These are phyloP conservation scores for Ophiostoma ips DNA, from an alignment of 2,329 filamentous ascomycete species.

Conservation along the genomic window DNA sequence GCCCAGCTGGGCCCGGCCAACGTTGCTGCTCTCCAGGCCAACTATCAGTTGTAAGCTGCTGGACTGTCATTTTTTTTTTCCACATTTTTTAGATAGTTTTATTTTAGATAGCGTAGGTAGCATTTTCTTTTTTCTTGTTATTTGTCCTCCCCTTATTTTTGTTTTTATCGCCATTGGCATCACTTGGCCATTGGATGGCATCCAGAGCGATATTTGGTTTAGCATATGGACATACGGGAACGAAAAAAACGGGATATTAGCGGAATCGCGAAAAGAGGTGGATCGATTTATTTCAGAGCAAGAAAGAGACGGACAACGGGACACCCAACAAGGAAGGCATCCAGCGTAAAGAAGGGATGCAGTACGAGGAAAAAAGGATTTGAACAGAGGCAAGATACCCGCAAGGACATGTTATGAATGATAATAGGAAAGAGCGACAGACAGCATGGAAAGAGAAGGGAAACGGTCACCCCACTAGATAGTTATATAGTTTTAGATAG, in stretches of 20 bases:
- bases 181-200: neutral
- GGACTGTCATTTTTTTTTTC: neutral
- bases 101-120: conserved; percentile 16
- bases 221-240: too few relatives aligned
- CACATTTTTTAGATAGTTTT: neutral
- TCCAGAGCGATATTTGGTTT: neutral
- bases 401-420: neutral
- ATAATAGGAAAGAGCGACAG: neutral
- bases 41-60: conserved; percentile 23
- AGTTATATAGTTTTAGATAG: neutral
- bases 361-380: neutral
- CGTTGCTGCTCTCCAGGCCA: conserved; percentile 32
- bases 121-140: neutral
- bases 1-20: conserved; percentile 35
- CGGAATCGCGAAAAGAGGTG: too few relatives aligned
- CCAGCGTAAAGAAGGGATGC: too few relatives aligned
- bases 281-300: too few relatives aligned
- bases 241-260: too few relatives aligned
- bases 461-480: neutral
- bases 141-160: conserved; percentile 1
- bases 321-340: too few relatives aligned
- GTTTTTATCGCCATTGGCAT: neutral
- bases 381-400: too few relatives aligned
- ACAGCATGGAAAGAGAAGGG: too few relatives aligned
- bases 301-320: neutral